phyloP scores from a whole-genome alignment of 2,329 filamentous ascomycete species.

The Colletotrichum truncatum region DNA sequence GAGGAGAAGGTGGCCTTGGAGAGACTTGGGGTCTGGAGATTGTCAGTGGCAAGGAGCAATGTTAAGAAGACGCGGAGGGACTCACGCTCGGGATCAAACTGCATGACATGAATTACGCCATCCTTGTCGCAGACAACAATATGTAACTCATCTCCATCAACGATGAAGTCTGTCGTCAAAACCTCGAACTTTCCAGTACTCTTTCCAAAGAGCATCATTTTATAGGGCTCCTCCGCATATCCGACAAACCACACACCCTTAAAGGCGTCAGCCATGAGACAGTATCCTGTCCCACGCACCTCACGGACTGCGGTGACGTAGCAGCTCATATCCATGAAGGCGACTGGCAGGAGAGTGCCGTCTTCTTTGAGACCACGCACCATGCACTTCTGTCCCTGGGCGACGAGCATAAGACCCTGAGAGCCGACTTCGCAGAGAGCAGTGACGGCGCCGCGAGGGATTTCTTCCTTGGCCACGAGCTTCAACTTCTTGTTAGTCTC shows the following conservation, averaged over 20 bases:
- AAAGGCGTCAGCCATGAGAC: conserved; percentile 87
- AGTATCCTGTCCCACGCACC: conserved; percentile 83
- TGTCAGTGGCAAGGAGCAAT: conserved; percentile 11
- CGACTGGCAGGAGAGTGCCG: conserved; percentile 88
- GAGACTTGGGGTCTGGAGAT: conserved; percentile 83
- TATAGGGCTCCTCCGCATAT: conserved; percentile 96
- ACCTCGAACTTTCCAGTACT: conserved; percentile 81
- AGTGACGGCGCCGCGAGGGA: conserved; percentile 90
- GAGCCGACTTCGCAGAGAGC: conserved; percentile 85
- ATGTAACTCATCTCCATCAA: conserved; percentile 83
- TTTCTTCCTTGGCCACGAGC: conserved; percentile 87
- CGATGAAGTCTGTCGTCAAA: conserved; percentile 85
- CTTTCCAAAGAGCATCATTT: conserved; percentile 92
- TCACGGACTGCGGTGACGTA: conserved; percentile 89
- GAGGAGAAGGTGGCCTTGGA: conserved; percentile 87
- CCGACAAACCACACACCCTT: conserved; percentile 97
- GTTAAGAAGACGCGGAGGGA: conserved; percentile 32
- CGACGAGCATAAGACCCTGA: conserved; percentile 87
- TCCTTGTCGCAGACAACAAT: conserved; percentile 87
- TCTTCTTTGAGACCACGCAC: conserved; percentile 96
- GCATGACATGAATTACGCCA: conserved; percentile 85
- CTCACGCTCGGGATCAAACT: conserved; percentile 95
- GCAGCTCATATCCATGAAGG: conserved; percentile 97
- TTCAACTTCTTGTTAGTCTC: conserved; percentile 90
- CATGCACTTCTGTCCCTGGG: conserved; percentile 97